Conservation (phyloP, 768 basidiomycete species). For the Calvatia gigantea region DNA sequence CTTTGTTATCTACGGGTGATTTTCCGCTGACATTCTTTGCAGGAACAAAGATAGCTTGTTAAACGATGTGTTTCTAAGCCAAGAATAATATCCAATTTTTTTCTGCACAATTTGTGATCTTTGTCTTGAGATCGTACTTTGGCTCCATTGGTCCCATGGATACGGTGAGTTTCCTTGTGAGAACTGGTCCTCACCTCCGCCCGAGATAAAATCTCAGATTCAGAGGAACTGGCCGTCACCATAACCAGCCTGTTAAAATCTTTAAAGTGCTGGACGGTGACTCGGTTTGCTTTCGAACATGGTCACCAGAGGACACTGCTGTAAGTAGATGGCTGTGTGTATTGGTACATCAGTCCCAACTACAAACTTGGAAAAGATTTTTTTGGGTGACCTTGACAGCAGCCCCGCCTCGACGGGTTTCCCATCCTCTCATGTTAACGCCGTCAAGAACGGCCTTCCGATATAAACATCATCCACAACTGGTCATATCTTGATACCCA, state of each 20-base stretch:
- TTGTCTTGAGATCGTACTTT: slow-evolving; percentile 2
- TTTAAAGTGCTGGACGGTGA: slow-evolving; percentile 1
- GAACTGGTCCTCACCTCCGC: not conserved
- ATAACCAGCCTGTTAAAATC: slow-evolving; percentile 3
- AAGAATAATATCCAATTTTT: slow-evolving; percentile 4
- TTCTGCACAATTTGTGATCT: not conserved
- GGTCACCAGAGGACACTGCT: slow-evolving; percentile 1
- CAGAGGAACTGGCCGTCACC: not conserved
- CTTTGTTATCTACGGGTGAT: not conserved
- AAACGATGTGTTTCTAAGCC: slow-evolving; percentile 5
- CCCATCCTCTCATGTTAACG: slow-evolving; percentile 2
- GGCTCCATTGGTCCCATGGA: slow-evolving; percentile 9
- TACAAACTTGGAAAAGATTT: slow-evolving; percentile 16
- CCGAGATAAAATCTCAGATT: slow-evolving; percentile 11
- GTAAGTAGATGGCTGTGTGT: slow-evolving; percentile 9
- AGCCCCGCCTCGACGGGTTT: not conserved
- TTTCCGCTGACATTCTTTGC: not conserved
- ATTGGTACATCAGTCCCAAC: slow-evolving; percentile 12
- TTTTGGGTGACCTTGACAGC: slow-evolving; percentile 14
- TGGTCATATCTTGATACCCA: slow-evolving; percentile 11
- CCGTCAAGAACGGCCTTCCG: slow-evolving; percentile 9
- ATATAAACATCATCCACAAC: slow-evolving; percentile 18
- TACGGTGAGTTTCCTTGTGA: slow-evolving; percentile 11
- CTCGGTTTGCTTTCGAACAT: slow-evolving; percentile 5
- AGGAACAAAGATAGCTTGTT: not conserved